Evolutionary conservation across 345 rosid genomes (phyloP), one percentile per base, ranked within the genome.

Genomic region (Hypericum perforatum): DNA sequence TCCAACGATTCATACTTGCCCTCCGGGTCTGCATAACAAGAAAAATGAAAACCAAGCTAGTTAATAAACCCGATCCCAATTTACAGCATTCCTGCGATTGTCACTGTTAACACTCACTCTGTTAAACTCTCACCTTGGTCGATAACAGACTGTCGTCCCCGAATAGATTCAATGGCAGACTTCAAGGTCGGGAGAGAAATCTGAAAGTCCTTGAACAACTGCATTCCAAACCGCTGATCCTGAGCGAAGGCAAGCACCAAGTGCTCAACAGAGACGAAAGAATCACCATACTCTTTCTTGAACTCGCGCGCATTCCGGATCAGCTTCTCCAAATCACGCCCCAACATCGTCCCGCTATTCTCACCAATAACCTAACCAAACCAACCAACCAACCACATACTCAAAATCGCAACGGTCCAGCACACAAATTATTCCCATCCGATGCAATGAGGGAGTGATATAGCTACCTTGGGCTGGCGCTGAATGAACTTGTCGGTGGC

Each of bases 1-100:
- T 85, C 97, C 53, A 94, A 50, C 55, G 95, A 89, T 76, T 94
- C 99, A 37, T 94, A 89, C 82, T 89, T 94, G 3, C 95, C 97
- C 70, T 94, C 99, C 49, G 97, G 97, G 74, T 88, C 99, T 94
- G 77, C 40, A 64, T 52, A 22, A 22, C 32, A 22, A 22, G 32
- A 22, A 22, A 22, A 22, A 22, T 22, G 2, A 22, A 22, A 22
- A 22, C 4, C 32, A 22, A 22, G 32, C 32, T 1, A 22, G 4
- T 22, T 22, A 22, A 1, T 22, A 22, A 22, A 22, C 32, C 32
- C 4, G 32, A 22, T 22, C 32, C 32, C 32, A 22, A 22, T 22
- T 22, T 22, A 22, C 2, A 1, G 32, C 32, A 22, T 22, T 22
- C 32, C 4, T 1, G 32, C 32, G 32, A 4, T 22, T 22, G 32